phyloP scores from a whole-genome alignment of 2,329 filamentous ascomycete species.

The Fusarium fracticaudum region DNA sequence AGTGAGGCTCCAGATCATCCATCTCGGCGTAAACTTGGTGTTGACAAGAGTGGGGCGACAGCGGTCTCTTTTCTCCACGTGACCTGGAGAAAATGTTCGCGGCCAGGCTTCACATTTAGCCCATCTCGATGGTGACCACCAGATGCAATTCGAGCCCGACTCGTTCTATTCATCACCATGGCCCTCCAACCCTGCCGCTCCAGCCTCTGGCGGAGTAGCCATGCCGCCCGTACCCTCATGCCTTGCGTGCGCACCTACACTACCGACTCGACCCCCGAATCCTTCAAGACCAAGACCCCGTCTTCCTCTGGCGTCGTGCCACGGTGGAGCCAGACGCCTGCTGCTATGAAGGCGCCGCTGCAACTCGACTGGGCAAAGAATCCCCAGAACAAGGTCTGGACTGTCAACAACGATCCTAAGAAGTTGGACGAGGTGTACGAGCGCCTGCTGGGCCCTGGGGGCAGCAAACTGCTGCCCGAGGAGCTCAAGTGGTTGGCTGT shows the following conservation, averaged over 20 bases:
- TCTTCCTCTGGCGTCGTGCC: constrained; percentile 50
- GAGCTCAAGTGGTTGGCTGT: constrained; percentile 97
- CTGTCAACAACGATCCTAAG: constrained; percentile 78
- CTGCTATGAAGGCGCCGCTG: constrained; percentile 75
- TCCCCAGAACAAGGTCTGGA: constrained; percentile 64
- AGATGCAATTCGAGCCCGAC: constrained; percentile 1
- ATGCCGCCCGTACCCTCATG: constrained; percentile 33
- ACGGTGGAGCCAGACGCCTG: constrained; percentile 77
- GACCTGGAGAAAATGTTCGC: constrained; percentile 48
- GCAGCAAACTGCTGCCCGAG: constrained; percentile 79
- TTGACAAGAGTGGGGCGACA: constrained; percentile 33
- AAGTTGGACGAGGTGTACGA: constrained; percentile 82
- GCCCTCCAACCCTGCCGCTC: constrained; percentile 48
- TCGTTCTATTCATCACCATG: constrained; percentile 40
- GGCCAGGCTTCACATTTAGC: constrained; percentile 27
- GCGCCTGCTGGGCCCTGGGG: constrained; percentile 76
- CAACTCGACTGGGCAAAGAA: constrained; percentile 67
- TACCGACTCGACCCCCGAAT: constrained; percentile 42
- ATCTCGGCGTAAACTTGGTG: constrained; percentile 7
- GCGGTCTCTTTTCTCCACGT: constrained; percentile 37
- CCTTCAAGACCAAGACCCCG: constrained; percentile 37
- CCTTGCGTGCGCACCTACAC: constrained; percentile 44
- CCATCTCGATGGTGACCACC: not conserved
- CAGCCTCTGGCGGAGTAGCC: constrained; percentile 41
- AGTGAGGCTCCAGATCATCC: constrained; percentile 12